Conservation (phyloP, 345 rosid species). For the Ceriops tagal region DNA sequence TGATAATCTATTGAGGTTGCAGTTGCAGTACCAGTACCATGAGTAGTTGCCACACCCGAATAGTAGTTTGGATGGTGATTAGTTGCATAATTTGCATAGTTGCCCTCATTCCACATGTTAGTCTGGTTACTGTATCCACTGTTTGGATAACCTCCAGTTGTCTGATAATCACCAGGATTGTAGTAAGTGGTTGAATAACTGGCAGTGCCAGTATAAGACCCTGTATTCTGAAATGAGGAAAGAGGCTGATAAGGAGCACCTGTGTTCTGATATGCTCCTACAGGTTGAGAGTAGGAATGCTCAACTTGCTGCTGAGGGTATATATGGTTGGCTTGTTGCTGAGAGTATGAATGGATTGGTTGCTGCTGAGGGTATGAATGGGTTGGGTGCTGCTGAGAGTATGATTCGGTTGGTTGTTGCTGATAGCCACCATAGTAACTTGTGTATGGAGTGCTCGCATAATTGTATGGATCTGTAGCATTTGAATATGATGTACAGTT, state of each 20-base stretch:
- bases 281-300: constrained; percentile 74
- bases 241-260: constrained; percentile 99
- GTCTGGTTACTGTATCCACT: constrained; percentile 66
- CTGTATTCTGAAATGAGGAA: constrained; percentile 98
- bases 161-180: constrained; percentile 99
- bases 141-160: constrained; percentile 82
- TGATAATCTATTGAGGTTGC: constrained; percentile 63
- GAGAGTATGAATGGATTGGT: constrained; percentile 68
- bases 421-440: constrained; percentile 76
- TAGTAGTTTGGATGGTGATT: constrained; percentile 64
- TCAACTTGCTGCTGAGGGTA: constrained; percentile 37
- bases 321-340: constrained; percentile 43
- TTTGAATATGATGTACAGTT: constrained; percentile 57
- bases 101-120: constrained; percentile 59
- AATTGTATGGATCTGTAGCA: constrained; percentile 64
- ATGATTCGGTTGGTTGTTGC: constrained; percentile 60
- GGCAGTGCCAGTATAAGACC: constrained; percentile 98
- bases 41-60: constrained; percentile 49
- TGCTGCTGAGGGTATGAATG: constrained; percentile 20
- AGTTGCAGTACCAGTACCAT: constrained; percentile 47
- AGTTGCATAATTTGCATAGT: constrained; percentile 57
- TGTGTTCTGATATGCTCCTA: constrained; percentile 93
- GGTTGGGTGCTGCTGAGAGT: constrained; percentile 46
- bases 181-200: constrained; percentile 95
- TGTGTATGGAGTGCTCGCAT: constrained; percentile 67